Conservation (phyloP, 2,329 filamentous ascomycete genomes). For the Fusarium pseudocircinatum region DNA sequence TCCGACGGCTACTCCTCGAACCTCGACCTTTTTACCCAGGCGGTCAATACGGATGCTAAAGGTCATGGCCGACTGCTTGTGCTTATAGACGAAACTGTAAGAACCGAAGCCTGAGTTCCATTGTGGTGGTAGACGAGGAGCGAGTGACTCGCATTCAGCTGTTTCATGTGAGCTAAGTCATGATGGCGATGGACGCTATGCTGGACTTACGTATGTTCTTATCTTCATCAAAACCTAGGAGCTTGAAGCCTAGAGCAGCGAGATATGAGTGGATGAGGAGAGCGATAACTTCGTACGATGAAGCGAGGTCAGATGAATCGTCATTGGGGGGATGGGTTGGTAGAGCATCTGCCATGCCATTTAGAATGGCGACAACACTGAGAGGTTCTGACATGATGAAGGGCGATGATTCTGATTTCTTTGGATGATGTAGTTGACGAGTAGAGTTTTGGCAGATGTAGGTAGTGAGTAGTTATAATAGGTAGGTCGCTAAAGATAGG, state of each 20-base stretch:
- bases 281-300: constrained; percentile 82
- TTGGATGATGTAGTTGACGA: not conserved
- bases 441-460: not conserved
- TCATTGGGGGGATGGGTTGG: constrained; percentile 64
- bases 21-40: constrained; percentile 83
- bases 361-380: constrained; percentile 55
- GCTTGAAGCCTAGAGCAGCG: constrained; percentile 79
- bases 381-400: constrained; percentile 42
- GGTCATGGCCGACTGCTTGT: constrained; percentile 84
- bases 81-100: constrained; percentile 86
- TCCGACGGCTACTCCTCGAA: constrained; percentile 80
- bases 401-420: not conserved
- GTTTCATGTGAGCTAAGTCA: constrained; percentile 12
- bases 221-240: constrained; percentile 87
- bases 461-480: not conserved
- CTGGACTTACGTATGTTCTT: constrained; percentile 70
- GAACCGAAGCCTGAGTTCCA: constrained; percentile 82
- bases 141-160: constrained; percentile 62
- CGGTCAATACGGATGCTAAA: constrained; percentile 85
- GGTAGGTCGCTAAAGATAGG: not conserved
- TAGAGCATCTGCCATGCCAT: constrained; percentile 68
- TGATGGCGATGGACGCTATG: not conserved
- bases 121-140: constrained; percentile 73
- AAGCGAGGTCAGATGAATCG: constrained; percentile 70
- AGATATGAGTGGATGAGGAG: constrained; percentile 87